Conservation (phyloP, 257 asterid genomes). For the Salvia miltiorrhiza region DNA sequence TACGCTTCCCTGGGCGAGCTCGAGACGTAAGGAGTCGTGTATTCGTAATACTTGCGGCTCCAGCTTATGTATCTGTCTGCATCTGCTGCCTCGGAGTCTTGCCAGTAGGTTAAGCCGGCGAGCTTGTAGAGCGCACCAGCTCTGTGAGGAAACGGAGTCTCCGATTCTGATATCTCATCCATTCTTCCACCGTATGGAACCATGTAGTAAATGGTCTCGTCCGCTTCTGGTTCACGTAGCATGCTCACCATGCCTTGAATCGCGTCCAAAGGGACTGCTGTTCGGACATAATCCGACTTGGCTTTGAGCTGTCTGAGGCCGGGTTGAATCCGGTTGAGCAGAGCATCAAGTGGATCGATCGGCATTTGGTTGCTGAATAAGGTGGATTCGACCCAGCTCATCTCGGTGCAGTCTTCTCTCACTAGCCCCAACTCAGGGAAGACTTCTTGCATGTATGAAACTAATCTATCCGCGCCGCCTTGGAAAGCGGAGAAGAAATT, state of each 20-base stretch:
- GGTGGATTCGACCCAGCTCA: no score
- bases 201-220: background rate
- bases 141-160: background rate
- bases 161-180: background rate
- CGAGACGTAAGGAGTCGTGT: constrained; percentile 29
- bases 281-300: constrained; percentile 22
- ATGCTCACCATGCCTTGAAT: background rate
- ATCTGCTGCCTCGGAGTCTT: background rate
- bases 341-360: no score
- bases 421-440: no score
- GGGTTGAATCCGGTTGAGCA: no score
- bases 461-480: no score
- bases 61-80: background rate
- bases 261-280: background rate
- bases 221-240: background rate
- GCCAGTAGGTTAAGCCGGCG: background rate
- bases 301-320: background rate
- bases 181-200: constrained; percentile 20
- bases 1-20: constrained; percentile 29
- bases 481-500: no score
- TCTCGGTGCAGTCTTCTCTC: no score
- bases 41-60: background rate
- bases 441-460: no score
- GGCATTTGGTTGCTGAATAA: no score
- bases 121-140: background rate